A percentile compares a stretch with the other conserved stretches of the same genome.
Evolutionary conservation across 148 eudicot genomes (phyloP).

Genomic region (Nepenthes mirabilis): DNA sequence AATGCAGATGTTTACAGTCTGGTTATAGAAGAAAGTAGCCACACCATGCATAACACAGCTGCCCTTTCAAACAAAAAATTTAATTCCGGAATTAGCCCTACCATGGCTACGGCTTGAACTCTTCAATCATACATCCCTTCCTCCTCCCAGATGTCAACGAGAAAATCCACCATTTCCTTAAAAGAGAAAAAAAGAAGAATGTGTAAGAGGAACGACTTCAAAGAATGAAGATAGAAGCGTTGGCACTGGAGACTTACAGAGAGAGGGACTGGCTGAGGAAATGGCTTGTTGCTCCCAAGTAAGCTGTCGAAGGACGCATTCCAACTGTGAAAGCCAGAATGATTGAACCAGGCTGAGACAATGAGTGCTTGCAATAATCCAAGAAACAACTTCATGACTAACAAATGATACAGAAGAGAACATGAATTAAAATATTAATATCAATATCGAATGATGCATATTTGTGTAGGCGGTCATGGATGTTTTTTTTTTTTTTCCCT

Average conservation of each 20-base stretch:
- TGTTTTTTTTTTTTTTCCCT: too few relatives aligned
- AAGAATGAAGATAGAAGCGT: neutral
- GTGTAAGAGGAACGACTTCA: neutral
- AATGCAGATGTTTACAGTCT: too few relatives aligned
- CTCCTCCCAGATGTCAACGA: conserved; percentile 78
- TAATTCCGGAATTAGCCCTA: too few relatives aligned
- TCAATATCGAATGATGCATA: too few relatives aligned
- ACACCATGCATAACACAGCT: too few relatives aligned
- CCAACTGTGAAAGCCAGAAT: conserved; percentile 56
- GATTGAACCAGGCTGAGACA: conserved; percentile 7
- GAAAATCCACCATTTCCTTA: conserved; percentile 87
- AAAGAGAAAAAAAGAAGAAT: neutral
- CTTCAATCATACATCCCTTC: conserved; percentile 77
- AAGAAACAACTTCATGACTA: neutral
- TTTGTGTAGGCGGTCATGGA: too few relatives aligned
- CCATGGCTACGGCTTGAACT: neutral
- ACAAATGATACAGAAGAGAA: neutral
- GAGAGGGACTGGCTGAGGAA: conserved; percentile 62
- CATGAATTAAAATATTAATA: neutral
- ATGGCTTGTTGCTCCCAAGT: conserved; percentile 60
- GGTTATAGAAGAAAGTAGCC: too few relatives aligned
- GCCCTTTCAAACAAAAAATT: too few relatives aligned
- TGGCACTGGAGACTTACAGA: conserved; percentile 34
- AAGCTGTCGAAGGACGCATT: conserved; percentile 61
- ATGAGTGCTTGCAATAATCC: neutral